A percentile compares a stretch with the other conserved stretches of the same genome.
Conservation (phyloP, 1,284 basidiomycete species). For the Schizopora paradoxa region DNA sequence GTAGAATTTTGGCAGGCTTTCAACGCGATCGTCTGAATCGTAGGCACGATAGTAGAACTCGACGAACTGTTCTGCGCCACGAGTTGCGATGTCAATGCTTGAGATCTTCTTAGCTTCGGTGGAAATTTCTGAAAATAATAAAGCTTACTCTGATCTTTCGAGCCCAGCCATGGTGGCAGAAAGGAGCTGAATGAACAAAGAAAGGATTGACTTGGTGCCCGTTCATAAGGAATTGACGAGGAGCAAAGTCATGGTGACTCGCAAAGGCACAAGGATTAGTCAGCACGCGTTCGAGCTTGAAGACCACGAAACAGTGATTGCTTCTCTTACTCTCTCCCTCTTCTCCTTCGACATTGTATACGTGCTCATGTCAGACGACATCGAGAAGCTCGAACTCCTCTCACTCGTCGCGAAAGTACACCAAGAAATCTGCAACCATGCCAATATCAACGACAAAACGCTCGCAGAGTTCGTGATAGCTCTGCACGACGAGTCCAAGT, state of each 20-base stretch:
- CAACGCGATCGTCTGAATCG: slow-evolving; percentile 64
- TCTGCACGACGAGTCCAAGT: slow-evolving; percentile 82
- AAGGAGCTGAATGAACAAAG: no score
- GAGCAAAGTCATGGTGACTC: not conserved
- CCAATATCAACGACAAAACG: slow-evolving; percentile 81
- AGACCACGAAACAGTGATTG: no score
- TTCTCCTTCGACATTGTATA: slow-evolving; percentile 12
- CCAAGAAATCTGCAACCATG: slow-evolving; percentile 87
- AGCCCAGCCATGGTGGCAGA: slow-evolving; percentile 4
- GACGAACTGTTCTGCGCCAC: slow-evolving; percentile 75
- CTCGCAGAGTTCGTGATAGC: slow-evolving; percentile 94
- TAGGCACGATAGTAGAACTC: slow-evolving; percentile 74
- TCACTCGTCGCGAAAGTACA: slow-evolving; percentile 86
- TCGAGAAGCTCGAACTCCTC: slow-evolving; percentile 87
- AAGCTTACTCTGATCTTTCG: slow-evolving; percentile 10
- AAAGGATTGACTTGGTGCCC: no score
- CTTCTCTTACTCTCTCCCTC: slow-evolving; percentile 2
- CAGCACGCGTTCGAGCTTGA: no score
- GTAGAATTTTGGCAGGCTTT: slow-evolving; percentile 74
- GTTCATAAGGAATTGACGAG: no score
- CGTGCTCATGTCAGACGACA: slow-evolving; percentile 63
- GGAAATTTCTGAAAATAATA: no score
- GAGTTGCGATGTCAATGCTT: slow-evolving; percentile 76
- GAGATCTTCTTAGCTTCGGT: slow-evolving; percentile 8
- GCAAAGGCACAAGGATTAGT: no score